Percentiles rank a stretch among this genome's conserved stretches.
Conservation (phyloP, 805 yeast genomes). For the Wickerhamiella hasegawae region DNA sequence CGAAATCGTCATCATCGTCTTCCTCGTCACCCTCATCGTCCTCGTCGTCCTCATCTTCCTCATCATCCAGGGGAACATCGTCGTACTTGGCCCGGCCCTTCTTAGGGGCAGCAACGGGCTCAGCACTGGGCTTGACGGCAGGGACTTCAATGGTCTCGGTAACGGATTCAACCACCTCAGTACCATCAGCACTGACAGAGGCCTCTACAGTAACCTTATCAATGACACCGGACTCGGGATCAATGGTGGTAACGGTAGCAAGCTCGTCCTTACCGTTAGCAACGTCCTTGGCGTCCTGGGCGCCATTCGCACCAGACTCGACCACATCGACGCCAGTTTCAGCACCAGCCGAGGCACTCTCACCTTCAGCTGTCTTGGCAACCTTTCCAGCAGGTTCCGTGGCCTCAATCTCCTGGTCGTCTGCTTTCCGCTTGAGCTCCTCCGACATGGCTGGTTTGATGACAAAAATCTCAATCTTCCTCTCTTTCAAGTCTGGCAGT, state of each 20-base stretch:
- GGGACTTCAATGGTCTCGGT: conserved; percentile 7
- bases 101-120: conserved; percentile 19
- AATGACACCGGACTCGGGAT: no score
- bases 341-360: background rate
- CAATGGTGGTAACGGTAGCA: no score
- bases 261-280: background rate
- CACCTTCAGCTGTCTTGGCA: background rate
- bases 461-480: background rate
- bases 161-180: conserved; percentile 6
- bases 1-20: conserved; percentile 19
- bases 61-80: conserved; percentile 27
- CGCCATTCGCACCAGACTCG: conserved; percentile 7
- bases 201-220: conserved; percentile 6
- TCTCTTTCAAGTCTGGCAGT: background rate
- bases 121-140: conserved; percentile 8
- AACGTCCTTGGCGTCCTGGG: conserved; percentile 1
- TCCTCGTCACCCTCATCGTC: conserved; percentile 22
- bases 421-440: background rate
- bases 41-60: conserved; percentile 51
- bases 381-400: background rate
- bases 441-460: background rate
- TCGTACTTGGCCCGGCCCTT: conserved; percentile 28
- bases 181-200: conserved; percentile 6
- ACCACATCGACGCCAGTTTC: background rate
- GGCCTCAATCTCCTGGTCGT: background rate